These are phyloP conservation scores for Knufia fluminis DNA, from an alignment of 2,329 filamentous ascomycete genomes.

Conservation along the genomic window DNA sequence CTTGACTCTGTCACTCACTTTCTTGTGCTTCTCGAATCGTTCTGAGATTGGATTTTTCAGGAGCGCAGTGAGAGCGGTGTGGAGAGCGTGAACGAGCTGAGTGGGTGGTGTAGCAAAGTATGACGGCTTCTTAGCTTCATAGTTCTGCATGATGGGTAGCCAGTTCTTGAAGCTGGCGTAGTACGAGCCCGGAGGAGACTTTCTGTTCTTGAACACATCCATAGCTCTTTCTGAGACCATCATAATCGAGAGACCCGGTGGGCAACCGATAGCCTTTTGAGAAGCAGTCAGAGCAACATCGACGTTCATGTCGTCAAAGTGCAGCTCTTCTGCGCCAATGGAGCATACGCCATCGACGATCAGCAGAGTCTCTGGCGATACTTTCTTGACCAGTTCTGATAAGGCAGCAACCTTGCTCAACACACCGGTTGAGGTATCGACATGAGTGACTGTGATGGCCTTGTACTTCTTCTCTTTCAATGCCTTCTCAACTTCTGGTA, in stretches of 20 bases:
- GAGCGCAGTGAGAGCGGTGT: slow-evolving; percentile 82
- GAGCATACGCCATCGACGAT: slow-evolving; percentile 96
- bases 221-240: slow-evolving; percentile 89
- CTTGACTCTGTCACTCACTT: slow-evolving; percentile 78
- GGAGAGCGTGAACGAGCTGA: slow-evolving; percentile 83
- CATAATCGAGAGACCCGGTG: slow-evolving; percentile 85
- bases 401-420: slow-evolving; percentile 81
- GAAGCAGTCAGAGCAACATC: slow-evolving; percentile 90
- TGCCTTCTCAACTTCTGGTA: slow-evolving; percentile 79
- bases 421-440: slow-evolving; percentile 94
- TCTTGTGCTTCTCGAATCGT: slow-evolving; percentile 72
- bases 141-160: slow-evolving; percentile 98
- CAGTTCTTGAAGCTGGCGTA: slow-evolving; percentile 97
- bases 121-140: slow-evolving; percentile 92
- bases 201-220: slow-evolving; percentile 66
- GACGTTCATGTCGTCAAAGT: slow-evolving; percentile 88
- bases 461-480: slow-evolving; percentile 90
- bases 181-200: slow-evolving; percentile 75
- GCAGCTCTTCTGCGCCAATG: slow-evolving; percentile 90
- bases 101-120: slow-evolving; percentile 97
- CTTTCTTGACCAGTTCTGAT: slow-evolving; percentile 69
- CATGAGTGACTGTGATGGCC: slow-evolving; percentile 87
- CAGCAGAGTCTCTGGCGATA: slow-evolving; percentile 84
- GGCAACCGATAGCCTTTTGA: slow-evolving; percentile 94
- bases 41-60: slow-evolving; percentile 69